Evolutionary conservation across 139 green algal genomes (phyloP).

Genomic region (Closterium sp.): DNA sequence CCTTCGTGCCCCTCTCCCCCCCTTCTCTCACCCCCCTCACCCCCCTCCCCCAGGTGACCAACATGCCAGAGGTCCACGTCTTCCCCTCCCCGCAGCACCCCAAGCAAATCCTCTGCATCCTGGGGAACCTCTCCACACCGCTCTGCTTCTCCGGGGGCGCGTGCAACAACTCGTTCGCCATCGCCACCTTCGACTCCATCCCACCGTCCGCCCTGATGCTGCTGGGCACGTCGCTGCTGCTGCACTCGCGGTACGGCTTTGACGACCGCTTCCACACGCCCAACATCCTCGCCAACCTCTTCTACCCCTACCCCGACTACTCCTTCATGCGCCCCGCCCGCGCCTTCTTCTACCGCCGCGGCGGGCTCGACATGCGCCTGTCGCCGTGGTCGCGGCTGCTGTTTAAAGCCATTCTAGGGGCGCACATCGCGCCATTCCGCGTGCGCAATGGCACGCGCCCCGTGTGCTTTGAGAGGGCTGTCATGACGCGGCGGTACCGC

Average conservation of each 20-base stretch:
- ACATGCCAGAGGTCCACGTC: constrained; percentile 33
- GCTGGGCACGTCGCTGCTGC: constrained; percentile 27
- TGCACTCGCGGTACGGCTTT: constrained; percentile 32
- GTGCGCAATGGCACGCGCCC: constrained; percentile 20
- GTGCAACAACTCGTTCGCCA: constrained; percentile 24
- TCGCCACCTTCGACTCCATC: constrained; percentile 13
- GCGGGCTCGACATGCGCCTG: constrained; percentile 22
- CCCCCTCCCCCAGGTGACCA: not conserved
- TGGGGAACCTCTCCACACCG: constrained; percentile 1
- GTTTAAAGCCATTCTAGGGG: constrained; percentile 27
- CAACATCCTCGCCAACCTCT: constrained; percentile 40
- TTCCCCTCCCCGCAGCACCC: constrained; percentile 16
- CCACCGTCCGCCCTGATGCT: constrained; percentile 26
- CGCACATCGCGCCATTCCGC: constrained; percentile 33
- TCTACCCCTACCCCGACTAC: constrained; percentile 41
- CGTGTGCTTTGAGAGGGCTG: constrained; percentile 25
- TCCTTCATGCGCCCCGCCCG: constrained; percentile 19
- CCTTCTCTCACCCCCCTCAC: not conserved
- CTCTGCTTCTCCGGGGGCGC: not conserved
- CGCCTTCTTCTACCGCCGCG: constrained; percentile 26
- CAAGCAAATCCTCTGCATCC: constrained; percentile 27
- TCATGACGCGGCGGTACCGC: constrained; percentile 28
- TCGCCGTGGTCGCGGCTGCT: constrained; percentile 13
- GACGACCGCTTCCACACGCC: constrained; percentile 38
- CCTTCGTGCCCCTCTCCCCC: no score